These are phyloP conservation scores for Colletotrichum ledebouriae DNA, from an alignment of 2,329 filamentous ascomycete genomes.

Conservation along the genomic window DNA sequence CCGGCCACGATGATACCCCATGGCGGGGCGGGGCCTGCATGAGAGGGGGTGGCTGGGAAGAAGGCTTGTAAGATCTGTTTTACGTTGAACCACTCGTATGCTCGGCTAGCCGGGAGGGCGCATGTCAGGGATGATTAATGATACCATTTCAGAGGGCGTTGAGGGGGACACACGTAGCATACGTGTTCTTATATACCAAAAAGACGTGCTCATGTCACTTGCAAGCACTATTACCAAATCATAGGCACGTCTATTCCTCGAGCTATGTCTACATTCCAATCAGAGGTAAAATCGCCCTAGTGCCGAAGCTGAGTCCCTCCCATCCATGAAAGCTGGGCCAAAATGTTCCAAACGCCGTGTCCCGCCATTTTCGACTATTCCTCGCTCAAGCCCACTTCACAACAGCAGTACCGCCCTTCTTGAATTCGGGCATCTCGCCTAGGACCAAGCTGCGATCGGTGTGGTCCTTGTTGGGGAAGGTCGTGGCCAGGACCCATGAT, in stretches of 20 bases:
- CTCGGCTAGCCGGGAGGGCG: constrained; percentile 21
- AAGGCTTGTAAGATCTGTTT: constrained; percentile 7
- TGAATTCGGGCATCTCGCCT: constrained; percentile 74
- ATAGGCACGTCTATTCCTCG: constrained; percentile 31
- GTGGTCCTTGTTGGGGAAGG: constrained; percentile 86
- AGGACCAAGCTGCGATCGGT: constrained; percentile 73
- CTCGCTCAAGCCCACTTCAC: constrained; percentile 66
- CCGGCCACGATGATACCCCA: constrained; percentile 47
- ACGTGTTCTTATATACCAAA: neutral
- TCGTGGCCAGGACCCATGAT: constrained; percentile 83
- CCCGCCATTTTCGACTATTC: constrained; percentile 15
- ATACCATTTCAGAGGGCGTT: constrained; percentile 41
- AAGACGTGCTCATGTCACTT: neutral
- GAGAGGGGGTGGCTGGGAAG: constrained; percentile 1
- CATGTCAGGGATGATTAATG: constrained; percentile 42
- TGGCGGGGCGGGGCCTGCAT: constrained; percentile 19
- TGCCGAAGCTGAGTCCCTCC: constrained; percentile 12
- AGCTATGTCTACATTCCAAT: constrained; percentile 38
- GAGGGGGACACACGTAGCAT: constrained; percentile 6
- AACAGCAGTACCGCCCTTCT: constrained; percentile 74
- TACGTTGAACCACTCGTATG: constrained; percentile 1
- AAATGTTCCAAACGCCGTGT: constrained; percentile 40
- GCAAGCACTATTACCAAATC: neutral
- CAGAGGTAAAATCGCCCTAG: constrained; percentile 30
- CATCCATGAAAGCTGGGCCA: constrained; percentile 12